Percentiles rank a stretch among this genome's conserved stretches.
phyloP scores from a whole-genome alignment of 176 grass and related monocot genomes.

The Hordeum vulgare region DNA sequence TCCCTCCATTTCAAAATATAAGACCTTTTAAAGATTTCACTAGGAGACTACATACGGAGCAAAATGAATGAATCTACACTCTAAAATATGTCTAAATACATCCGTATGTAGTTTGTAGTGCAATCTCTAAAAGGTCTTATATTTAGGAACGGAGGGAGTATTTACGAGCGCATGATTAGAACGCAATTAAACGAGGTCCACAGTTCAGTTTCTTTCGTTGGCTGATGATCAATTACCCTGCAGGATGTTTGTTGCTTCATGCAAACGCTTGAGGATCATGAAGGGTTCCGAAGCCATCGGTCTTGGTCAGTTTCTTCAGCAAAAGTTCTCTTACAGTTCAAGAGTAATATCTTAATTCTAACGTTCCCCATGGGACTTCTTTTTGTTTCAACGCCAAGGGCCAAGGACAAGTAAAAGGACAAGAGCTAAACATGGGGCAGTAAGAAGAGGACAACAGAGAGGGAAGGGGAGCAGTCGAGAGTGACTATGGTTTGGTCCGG shows the following conservation, averaged over 20 bases:
- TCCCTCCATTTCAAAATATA: too few relatives aligned
- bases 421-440: slow-evolving; percentile 52
- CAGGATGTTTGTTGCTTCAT: slow-evolving; percentile 99
- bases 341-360: slow-evolving; percentile 5
- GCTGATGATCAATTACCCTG: slow-evolving; percentile 20
- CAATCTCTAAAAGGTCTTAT: too few relatives aligned
- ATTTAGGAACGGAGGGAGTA: too few relatives aligned
- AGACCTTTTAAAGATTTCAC: too few relatives aligned
- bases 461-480: too few relatives aligned
- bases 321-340: slow-evolving; percentile 31
- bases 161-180: slow-evolving; percentile 9
- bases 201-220: slow-evolving; percentile 11
- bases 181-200: not conserved
- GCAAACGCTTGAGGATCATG: slow-evolving; percentile 98
- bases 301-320: slow-evolving; percentile 58
- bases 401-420: slow-evolving; percentile 87
- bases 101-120: too few relatives aligned
- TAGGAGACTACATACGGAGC: too few relatives aligned
- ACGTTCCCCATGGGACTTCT: not conserved
- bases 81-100: too few relatives aligned
- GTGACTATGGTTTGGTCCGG: too few relatives aligned
- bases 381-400: slow-evolving; percentile 58
- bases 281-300: slow-evolving; percentile 96
- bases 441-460: slow-evolving; percentile 21
- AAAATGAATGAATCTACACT: too few relatives aligned